These are phyloP conservation scores for Sisymbrium altissimum DNA, from an alignment of 345 rosid genomes.

Conservation along the genomic window DNA sequence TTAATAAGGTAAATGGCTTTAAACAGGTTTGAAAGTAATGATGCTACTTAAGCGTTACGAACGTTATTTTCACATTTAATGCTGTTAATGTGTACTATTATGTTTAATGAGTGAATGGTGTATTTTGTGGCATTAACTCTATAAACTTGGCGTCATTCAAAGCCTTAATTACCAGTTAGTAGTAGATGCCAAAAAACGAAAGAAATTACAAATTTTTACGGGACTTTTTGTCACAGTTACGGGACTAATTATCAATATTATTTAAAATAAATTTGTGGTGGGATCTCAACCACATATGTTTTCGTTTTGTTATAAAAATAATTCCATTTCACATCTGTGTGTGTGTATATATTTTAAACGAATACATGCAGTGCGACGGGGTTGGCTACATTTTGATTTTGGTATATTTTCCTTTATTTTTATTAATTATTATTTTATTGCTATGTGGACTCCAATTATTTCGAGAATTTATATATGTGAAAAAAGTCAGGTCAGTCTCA, in stretches of 20 bases:
- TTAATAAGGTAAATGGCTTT: not conserved
- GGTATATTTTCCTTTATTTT: not conserved
- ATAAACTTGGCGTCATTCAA: not conserved
- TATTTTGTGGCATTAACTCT: not conserved
- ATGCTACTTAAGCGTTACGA: not conserved
- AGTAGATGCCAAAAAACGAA: not conserved
- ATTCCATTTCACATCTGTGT: not conserved
- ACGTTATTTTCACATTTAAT: not conserved
- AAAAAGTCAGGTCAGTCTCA: constrained; percentile 20
- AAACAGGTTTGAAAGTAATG: not conserved
- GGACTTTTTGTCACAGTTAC: not conserved
- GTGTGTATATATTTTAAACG: not conserved
- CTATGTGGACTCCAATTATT: constrained; percentile 33
- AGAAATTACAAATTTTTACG: not conserved
- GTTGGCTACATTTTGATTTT: constrained; percentile 24
- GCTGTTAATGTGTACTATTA: not conserved
- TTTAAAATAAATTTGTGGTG: not conserved
- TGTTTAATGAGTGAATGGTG: not conserved
- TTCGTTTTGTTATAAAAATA: not conserved
- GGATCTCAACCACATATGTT: constrained; percentile 14
- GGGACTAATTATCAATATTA: not conserved
- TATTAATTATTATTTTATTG: not conserved
- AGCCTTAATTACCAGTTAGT: not conserved
- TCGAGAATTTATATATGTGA: constrained; percentile 16
- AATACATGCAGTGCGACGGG: not conserved